Evolutionary conservation across 208 protist species (phyloP).

Genomic region (Leishmania lainsoni): DNA sequence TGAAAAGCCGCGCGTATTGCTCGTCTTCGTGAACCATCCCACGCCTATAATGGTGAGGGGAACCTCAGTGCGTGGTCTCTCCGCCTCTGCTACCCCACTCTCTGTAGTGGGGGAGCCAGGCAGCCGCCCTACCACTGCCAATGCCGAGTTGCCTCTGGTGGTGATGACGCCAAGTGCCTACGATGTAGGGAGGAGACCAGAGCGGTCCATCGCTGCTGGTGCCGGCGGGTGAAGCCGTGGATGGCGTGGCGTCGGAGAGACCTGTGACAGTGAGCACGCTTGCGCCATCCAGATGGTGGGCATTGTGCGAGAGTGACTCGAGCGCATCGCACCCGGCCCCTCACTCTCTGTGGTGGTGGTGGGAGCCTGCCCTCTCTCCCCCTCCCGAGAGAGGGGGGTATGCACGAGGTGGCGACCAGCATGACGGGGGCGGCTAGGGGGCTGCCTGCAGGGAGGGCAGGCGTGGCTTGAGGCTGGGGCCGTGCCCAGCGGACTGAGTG

Average conservation of each 20-base stretch:
- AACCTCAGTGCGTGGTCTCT: too few relatives aligned
- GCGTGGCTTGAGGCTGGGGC: neutral
- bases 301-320: neutral
- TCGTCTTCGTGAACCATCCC: neutral
- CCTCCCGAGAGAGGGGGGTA: neutral
- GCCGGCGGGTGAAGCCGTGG: neutral
- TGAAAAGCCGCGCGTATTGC: neutral
- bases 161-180: neutral
- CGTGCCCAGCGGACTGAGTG: neutral
- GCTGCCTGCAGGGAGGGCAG: neutral
- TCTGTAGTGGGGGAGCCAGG: too few relatives aligned
- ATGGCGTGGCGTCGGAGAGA: neutral
- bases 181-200: neutral
- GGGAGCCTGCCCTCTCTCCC: too few relatives aligned
- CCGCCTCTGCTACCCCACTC: too few relatives aligned
- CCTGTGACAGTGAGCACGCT: neutral
- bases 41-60: too few relatives aligned
- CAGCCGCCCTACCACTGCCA: neutral
- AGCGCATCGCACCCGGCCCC: neutral
- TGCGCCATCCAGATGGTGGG: neutral
- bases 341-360: neutral
- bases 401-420: neutral
- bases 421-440: neutral
- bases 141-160: neutral
- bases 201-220: neutral